Percentiles rank a stretch among this genome's conserved stretches.
Evolutionary conservation across 2,329 filamentous ascomycete genomes (phyloP).

Genomic region (Claviceps arundinis): DNA sequence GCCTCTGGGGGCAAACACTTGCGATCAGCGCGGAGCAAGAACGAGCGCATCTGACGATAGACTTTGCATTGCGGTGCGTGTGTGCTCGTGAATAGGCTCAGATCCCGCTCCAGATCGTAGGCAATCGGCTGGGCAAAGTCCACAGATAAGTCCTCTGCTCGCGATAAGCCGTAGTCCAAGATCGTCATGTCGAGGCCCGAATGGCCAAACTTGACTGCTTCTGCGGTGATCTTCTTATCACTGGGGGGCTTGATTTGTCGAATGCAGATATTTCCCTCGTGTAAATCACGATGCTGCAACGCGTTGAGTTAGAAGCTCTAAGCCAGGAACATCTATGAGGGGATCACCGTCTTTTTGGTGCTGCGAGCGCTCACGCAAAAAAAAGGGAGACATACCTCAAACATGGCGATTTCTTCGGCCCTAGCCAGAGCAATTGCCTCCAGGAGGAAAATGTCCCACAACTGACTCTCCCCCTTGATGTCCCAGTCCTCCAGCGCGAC

Average conservation of each 20-base stretch:
- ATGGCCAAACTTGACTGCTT: constrained; percentile 35
- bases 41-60: constrained; percentile 50
- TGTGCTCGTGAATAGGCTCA: constrained; percentile 45
- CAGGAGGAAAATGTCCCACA: constrained; percentile 52
- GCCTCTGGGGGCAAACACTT: constrained; percentile 32
- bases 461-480: constrained; percentile 32
- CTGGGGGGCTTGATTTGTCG: constrained; percentile 25
- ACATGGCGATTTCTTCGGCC: constrained; percentile 43
- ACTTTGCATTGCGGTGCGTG: constrained; percentile 47
- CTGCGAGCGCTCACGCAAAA: background rate
- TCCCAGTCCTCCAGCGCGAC: constrained; percentile 44
- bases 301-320: constrained; percentile 4
- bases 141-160: constrained; percentile 32
- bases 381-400: constrained; percentile 35
- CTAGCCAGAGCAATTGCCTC: constrained; percentile 46
- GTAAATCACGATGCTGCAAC: constrained; percentile 47
- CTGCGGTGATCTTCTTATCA: constrained; percentile 15
- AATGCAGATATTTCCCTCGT: constrained; percentile 52
- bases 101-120: constrained; percentile 47
- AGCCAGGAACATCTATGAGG: background rate
- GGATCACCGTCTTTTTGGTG: background rate
- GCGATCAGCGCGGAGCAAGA: constrained; percentile 37
- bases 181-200: constrained; percentile 52
- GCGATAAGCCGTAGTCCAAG: constrained; percentile 51
- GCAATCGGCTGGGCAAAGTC: constrained; percentile 30